Conservation (phyloP, 345 rosid genomes). For the Linum lewisii region DNA sequence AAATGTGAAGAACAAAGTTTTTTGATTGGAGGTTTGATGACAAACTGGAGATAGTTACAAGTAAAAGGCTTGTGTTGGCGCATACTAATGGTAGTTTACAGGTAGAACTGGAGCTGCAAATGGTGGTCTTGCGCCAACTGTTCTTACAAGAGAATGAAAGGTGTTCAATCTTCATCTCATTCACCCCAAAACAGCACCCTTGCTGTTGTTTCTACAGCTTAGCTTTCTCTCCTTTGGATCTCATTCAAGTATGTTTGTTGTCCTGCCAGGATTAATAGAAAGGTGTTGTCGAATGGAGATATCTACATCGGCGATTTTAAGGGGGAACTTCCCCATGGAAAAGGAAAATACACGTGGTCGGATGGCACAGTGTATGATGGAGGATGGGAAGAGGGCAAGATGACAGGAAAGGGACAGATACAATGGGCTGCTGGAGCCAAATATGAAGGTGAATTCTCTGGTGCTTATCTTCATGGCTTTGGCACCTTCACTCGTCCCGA, state of each 20-base stretch:
- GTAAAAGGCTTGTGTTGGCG: not conserved
- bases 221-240: not conserved
- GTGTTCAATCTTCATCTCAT: conserved; percentile 12
- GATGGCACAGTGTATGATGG: conserved; percentile 72
- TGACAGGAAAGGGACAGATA: conserved; percentile 70
- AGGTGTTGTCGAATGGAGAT: conserved; percentile 59
- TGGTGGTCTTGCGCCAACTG: conserved; percentile 16
- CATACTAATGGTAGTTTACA: not conserved
- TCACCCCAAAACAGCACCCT: not conserved
- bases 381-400: conserved; percentile 78
- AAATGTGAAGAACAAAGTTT: no score
- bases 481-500: conserved; percentile 53
- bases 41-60: no score
- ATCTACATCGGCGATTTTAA: conserved; percentile 47
- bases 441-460: conserved; percentile 80
- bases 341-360: conserved; percentile 67
- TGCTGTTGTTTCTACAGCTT: not conserved
- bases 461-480: conserved; percentile 76
- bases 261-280: conserved; percentile 33
- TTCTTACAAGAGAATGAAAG: conserved; percentile 16
- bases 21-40: no score
- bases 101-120: conserved; percentile 7
- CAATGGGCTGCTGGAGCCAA: conserved; percentile 65
- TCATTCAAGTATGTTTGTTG: not conserved
- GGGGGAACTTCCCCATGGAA: conserved; percentile 62